These are phyloP conservation scores for Phytophthora citrophthora DNA, from an alignment of 352 stramenopile species.

Conservation along the genomic window DNA sequence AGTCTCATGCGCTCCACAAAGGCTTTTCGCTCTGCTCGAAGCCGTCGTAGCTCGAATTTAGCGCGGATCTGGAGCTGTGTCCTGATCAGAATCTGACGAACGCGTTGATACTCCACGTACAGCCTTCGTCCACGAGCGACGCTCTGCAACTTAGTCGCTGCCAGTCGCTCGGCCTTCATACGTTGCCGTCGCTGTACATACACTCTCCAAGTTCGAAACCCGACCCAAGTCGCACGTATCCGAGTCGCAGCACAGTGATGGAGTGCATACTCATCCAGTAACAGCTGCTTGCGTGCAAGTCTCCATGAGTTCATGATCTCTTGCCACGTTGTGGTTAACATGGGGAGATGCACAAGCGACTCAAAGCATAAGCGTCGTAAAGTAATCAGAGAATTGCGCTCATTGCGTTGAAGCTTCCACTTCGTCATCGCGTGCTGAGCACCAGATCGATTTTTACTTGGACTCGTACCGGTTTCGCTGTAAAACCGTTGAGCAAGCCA, in stretches of 20 bases:
- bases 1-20: constrained; percentile 55
- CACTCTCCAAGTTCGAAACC: constrained; percentile 26
- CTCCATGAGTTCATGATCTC: constrained; percentile 59
- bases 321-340: constrained; percentile 46
- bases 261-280: constrained; percentile 32
- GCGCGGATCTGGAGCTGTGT: constrained; percentile 44
- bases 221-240: constrained; percentile 50
- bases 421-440: constrained; percentile 27
- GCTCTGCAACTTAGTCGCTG: constrained; percentile 58
- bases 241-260: constrained; percentile 61
- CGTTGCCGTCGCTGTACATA: constrained; percentile 26
- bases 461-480: background rate
- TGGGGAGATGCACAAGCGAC: constrained; percentile 49
- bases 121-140: constrained; percentile 30
- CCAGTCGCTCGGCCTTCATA: constrained; percentile 48
- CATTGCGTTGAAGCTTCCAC: constrained; percentile 15
- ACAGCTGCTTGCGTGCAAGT: constrained; percentile 37
- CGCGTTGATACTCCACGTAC: constrained; percentile 29
- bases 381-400: background rate
- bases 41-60: constrained; percentile 36
- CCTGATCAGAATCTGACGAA: constrained; percentile 7
- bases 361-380: constrained; percentile 55
- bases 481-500: constrained; percentile 49
- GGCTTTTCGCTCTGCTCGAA: constrained; percentile 36
- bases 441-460: background rate